Evolutionary conservation across 176 grass and related monocot genomes (phyloP), one percentile per base, ranked within the genome.

Genomic region (Lolium rigidum): DNA sequence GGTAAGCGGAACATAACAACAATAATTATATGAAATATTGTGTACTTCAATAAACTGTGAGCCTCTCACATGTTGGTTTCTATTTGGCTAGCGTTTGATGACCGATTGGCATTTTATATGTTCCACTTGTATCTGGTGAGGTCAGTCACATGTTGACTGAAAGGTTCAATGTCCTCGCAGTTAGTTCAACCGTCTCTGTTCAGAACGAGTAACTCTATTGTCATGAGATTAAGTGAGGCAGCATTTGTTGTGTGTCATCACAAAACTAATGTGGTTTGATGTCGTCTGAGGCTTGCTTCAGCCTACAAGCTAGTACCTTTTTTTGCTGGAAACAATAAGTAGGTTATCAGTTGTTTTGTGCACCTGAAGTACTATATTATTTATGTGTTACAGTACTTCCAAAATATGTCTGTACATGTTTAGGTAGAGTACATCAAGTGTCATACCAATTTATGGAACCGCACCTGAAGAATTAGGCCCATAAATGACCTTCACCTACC

Each of bases 161-260:
- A 84, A 63, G 41, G 41, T 55, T 67, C 22, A 80, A 71, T 56
- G 25, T 22, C 11, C 66, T 80, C 25, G 10, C 64, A 6, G 8
- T 87, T 87, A 81, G 85, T 65, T 81, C 26, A 51, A 17, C 58
- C 55, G 10, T 87, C 78, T 75, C 69, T 65, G 70, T 66, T 66
- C 5, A 21, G 31, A 66, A 77, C 72, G 18, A 77, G 20, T 18
- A 66, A 54, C 56, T 37, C 67, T 72, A 31, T 31, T 83, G 38
- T 70, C 81, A 47, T 46, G 51, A n/a, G 4, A 58, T 79, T 5
- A 60, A 11, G 82, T 74, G 69, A 24, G 31, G 24, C 82, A 63
- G n/a, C n/a, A 9, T 18, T 43, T 83, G 18, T 41, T 71, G 41
- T 11, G 35, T 69, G 51, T 60, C 10, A 35, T 74, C 81, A 83